Evolutionary conservation across 345 rosid species (phyloP), one percentile per base, ranked within the genome.

Genomic region (Corymbia maculata): DNA sequence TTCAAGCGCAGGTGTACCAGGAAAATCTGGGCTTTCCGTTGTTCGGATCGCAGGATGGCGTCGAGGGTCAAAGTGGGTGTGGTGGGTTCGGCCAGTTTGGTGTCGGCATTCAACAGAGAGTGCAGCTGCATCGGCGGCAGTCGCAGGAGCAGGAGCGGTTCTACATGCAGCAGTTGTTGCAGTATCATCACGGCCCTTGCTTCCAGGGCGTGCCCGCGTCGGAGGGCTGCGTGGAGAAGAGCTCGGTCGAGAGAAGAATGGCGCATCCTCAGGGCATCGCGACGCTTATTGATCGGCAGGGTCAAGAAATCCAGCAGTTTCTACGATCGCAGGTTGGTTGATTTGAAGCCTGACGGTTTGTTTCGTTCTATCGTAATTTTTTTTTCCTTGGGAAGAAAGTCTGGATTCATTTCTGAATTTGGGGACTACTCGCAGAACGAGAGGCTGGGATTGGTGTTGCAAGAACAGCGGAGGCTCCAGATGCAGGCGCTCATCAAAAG

Each of bases 241-340:
- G 86, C 28, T 52, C 10, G 30, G 21, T 30, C 51, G 86, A 86
- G 86, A 87, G 9, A 26, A 47, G 88, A 32, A 30, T 80, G 51
- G 13, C 86, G 52, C 79, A 17, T 19, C 85, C 91, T 52, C 92
- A 90, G 52, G 82, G 28, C 70, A 42, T 93, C 85, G 90, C 84
- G 66, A 85, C 89, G 59, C 89, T 88, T 9, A 90, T 90, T 47
- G 93, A 93, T 89, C 94, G 91, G 53, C 97, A 97, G 87, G 90
- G 68, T n/a, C 95, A 90, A 82, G 98, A 94, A 89, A 90, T 95
- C 68, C 96, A 96, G 88, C 93, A 92, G 80, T 94, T 90, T 75
- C 90, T 96, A 87, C 93, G 87, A 88, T 53, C 90, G 51, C 98
- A 97, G 99, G 99, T 97, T 66, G 51, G 93, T 30, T 15, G n/a